Base-by-base conservation (phyloP, 768 basidiomycete genomes). In the Lactifluus hygrophoroides region DNA sequence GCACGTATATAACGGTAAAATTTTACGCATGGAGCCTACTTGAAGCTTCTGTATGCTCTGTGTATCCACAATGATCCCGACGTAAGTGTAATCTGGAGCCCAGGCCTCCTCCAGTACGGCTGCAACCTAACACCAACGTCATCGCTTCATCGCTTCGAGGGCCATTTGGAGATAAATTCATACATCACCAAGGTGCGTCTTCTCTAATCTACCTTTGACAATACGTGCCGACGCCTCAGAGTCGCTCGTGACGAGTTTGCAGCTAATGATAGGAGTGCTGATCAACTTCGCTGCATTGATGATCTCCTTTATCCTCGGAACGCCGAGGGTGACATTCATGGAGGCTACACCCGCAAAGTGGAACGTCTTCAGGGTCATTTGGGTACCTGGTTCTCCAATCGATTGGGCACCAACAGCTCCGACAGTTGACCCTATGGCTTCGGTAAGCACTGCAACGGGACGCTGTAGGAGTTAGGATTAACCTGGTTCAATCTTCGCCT, bases 221-320 rank as follows among this genome's bases (percentile, higher is more conserved):
- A 98, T 97, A 49, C 96, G 84, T 25, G 96, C 96, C 21, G 95
- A 92, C n/a, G 88, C 81, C 69, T 98, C 96, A 63, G 84, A 93
- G 62, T 88, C 78, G 53, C 79, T 76, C 8, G 87, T 87, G 13
- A 92, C 92, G 25, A 99, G 79, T 69, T 90, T 92, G 66, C 94
- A 95, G 61, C 94, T 94, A 71, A 99, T 99, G 70, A 99, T 97
- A 3, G 96, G 96, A 0, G 96, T 99, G 68, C 88, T 94, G 73
- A 99, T 98, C 38, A 78, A 73, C 70, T 96, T 99, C n/a, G 96
- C 91, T 2, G 94, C 96, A 66, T 98, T 99, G 77, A 99, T 99
- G 64, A 99, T 98, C 72, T 99, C 96, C 72, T 98, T 98, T 74
- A 99, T 98, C 67, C 96, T 95, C 3, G 96, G 96, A n/a, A 98